Conservation (phyloP, 2,329 filamentous ascomycete species). For the Ceratocystis alfenasii region DNA sequence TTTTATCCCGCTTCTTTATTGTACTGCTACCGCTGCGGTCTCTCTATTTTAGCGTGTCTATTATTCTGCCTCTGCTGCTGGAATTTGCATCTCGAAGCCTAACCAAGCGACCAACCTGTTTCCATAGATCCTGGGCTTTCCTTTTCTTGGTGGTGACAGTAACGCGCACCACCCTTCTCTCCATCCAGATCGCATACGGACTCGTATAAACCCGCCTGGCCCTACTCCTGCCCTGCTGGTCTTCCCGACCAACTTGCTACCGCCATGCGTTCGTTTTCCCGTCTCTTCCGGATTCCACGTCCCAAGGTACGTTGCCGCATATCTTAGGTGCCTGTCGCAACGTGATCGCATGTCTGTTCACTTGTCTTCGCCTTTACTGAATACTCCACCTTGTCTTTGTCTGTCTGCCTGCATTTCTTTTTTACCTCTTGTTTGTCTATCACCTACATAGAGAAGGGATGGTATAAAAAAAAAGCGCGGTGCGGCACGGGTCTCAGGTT, state of each 20-base stretch:
- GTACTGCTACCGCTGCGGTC: background rate
- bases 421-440: background rate
- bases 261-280: constrained; percentile 22
- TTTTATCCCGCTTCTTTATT: background rate
- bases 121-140: background rate
- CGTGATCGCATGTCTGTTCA: background rate
- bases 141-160: background rate
- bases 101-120: background rate
- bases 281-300: constrained; percentile 31
- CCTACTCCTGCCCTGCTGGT: background rate
- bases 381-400: background rate
- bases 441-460: background rate
- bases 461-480: background rate
- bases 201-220: background rate
- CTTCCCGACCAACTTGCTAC: background rate
- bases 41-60: background rate
- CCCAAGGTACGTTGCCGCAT: constrained; percentile 30
- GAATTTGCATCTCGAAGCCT: background rate
- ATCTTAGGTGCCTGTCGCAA: background rate
- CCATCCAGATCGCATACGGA: background rate
- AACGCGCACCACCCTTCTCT: constrained; percentile 1
- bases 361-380: background rate
- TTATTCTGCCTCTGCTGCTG: background rate
- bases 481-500: constrained; percentile 1
- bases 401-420: background rate